Percentiles rank a stretch among this genome's conserved stretches.
Conservation (phyloP, 2,329 filamentous ascomycete species). For the Trichoderma oligosporum region DNA sequence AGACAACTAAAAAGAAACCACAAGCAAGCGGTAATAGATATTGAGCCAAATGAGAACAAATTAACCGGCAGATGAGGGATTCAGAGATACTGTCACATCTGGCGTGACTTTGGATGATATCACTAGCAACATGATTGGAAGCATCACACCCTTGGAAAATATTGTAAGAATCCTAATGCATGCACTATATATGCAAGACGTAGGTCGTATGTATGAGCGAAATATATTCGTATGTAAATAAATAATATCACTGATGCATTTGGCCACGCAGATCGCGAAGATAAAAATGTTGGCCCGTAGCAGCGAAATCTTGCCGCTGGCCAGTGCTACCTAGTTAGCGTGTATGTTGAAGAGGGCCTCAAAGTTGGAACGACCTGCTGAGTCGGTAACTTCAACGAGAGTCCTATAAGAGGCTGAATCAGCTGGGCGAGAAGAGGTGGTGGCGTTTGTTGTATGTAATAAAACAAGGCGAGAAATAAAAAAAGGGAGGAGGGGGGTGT, state of each 20-base stretch:
- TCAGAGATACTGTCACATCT: slow-evolving; percentile 16
- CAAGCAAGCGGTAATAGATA: background rate
- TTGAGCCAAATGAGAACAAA: slow-evolving; percentile 13
- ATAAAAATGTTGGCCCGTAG: slow-evolving; percentile 3
- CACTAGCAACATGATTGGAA: slow-evolving; percentile 17
- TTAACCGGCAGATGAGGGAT: slow-evolving; percentile 18
- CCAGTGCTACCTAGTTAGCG: slow-evolving; percentile 2
- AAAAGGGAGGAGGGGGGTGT: background rate
- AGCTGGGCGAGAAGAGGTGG: background rate
- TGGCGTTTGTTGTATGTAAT: slow-evolving; percentile 4
- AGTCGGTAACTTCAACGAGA: background rate
- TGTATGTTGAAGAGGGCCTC: background rate
- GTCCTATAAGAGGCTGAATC: background rate
- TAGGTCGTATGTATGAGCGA: slow-evolving; percentile 16
- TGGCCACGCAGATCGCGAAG: slow-evolving; percentile 11
- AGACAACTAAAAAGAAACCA: background rate
- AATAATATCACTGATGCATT: slow-evolving; percentile 3
- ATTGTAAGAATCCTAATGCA: slow-evolving; percentile 16
- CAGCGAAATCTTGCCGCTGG: slow-evolving; percentile 11
- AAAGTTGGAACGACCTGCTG: background rate
- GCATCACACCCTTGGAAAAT: slow-evolving; percentile 4
- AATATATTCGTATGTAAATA: slow-evolving; percentile 16
- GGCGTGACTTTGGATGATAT: slow-evolving; percentile 17
- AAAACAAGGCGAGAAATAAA: slow-evolving; percentile 1
- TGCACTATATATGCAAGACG: slow-evolving; percentile 13